Percentiles rank a stretch among this genome's conserved stretches.
phyloP scores from a whole-genome alignment of 208 protist genomes.

The Porcisia hertigi region DNA sequence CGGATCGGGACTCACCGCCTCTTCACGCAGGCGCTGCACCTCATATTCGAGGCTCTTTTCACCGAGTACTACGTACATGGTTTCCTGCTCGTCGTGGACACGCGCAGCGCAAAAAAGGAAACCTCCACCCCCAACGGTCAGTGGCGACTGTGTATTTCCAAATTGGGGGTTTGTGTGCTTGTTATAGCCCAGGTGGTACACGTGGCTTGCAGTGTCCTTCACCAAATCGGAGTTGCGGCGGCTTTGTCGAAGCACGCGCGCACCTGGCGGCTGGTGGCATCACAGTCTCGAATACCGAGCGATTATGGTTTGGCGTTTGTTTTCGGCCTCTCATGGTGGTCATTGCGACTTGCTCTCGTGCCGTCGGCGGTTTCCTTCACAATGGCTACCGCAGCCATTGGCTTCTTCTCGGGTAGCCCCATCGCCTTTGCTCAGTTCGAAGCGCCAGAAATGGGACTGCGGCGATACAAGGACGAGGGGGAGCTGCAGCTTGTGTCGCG shows the following conservation, averaged over 20 bases:
- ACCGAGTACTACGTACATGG: constrained; percentile 26
- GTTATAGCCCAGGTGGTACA: constrained; percentile 10
- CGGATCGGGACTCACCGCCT: constrained; percentile 12
- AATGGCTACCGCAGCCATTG: background rate
- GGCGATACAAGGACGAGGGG: constrained; percentile 15
- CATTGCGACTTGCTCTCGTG: constrained; percentile 17
- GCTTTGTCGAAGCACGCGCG: background rate
- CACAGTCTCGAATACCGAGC: background rate
- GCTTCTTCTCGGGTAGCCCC: background rate
- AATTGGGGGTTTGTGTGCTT: constrained; percentile 7
- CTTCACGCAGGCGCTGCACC: constrained; percentile 2
- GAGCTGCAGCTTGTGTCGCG: background rate
- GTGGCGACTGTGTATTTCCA: constrained; percentile 8
- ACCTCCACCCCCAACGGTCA: background rate
- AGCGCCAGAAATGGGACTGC: constrained; percentile 16
- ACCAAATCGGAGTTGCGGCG: background rate
- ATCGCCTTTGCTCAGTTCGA: background rate
- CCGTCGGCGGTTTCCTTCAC: constrained; percentile 24
- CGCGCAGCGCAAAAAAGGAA: background rate
- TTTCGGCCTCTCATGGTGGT: constrained; percentile 14
- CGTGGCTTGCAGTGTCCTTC: background rate
- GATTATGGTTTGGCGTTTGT: constrained; percentile 10
- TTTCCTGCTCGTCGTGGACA: constrained; percentile 15
- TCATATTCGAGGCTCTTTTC: constrained; percentile 18
- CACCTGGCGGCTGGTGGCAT: background rate